Base-by-base conservation (phyloP, 768 basidiomycete genomes). In the Psilocybe subaeruginosa region DNA sequence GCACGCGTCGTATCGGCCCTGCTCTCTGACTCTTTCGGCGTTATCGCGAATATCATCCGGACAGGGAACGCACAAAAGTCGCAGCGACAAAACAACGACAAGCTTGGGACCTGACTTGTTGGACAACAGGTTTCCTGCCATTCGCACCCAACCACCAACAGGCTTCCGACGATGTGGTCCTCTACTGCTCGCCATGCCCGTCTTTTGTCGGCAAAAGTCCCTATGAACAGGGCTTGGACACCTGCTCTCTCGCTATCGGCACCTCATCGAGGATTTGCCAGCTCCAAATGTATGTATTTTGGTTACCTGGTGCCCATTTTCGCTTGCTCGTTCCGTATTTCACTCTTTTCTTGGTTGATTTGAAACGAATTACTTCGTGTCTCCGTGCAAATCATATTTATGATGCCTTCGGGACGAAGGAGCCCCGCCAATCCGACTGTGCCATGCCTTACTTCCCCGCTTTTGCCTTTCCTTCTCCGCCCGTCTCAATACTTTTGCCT, bases 261-360 rank as follows among this genome's bases (percentile, higher is more conserved):
- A 16, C 39, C 55, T 45, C 56, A 52, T 33, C 51, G 66, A 49
- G 61, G 58, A 27, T 67, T 67, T 59, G 62, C 62, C 6, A 66
- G 60, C 60, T 59, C 66, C 46, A 64, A 46, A 66, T 64, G 66
- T 66, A 31, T 17, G 62, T 63, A 12, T 50, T 52, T 55, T 58
- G 27, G 37, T 54, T 41, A 47, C 47, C 53, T 39, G 23, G n/a
- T n/a, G 8, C 17, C 31, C 46, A 37, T 8, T 12, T 41, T 27
- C 30, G 8, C 27, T 37, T 37, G 29, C 14, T 57, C 31, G 23
- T 56, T 52, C 53, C 29, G 19, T 27, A 45, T 49, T 31, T 54
- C 46, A 46, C 31, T n/a, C 23, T 46, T 55, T 12, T 14, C 48
- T 39, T 17, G 56, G 41, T 30, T 27, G 35, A 45, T 41, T 47